Evolutionary conservation across 257 asterid genomes (phyloP).

Genomic region (Gardenia jasminoides): DNA sequence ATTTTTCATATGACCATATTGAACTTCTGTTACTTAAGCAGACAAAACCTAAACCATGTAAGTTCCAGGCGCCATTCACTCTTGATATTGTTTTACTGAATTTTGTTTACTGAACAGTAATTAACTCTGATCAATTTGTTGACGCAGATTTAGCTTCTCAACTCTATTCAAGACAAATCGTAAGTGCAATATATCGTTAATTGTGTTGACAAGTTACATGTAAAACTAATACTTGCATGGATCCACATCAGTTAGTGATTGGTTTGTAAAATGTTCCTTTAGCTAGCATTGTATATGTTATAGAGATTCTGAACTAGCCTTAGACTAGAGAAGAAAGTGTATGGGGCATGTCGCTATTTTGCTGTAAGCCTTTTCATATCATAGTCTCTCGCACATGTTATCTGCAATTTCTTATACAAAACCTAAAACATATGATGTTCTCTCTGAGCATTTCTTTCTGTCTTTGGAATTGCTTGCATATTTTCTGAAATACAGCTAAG

Average conservation of each 20-base stretch:
- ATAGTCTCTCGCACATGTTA: not conserved
- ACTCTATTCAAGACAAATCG: conserved; percentile 57
- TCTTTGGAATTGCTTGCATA: not conserved
- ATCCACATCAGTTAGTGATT: not conserved
- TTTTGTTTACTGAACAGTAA: not conserved
- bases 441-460: not conserved
- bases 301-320: not conserved
- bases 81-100: not conserved
- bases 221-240: not conserved
- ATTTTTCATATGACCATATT: not conserved
- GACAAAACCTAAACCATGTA: not conserved
- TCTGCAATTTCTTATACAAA: not conserved
- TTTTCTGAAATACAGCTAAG: not conserved
- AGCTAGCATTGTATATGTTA: not conserved
- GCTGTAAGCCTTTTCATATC: not conserved
- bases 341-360: not conserved
- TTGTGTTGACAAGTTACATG: not conserved
- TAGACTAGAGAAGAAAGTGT: not conserved
- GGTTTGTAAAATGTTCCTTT: not conserved
- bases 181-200: conserved; percentile 23
- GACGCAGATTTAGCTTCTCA: conserved; percentile 64
- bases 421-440: not conserved
- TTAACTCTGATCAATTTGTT: conserved; percentile 1
- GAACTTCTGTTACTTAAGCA: not conserved
- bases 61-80: not conserved